Evolutionary conservation across 768 basidiomycete genomes (phyloP).

Genomic region (Lentinula boryana): DNA sequence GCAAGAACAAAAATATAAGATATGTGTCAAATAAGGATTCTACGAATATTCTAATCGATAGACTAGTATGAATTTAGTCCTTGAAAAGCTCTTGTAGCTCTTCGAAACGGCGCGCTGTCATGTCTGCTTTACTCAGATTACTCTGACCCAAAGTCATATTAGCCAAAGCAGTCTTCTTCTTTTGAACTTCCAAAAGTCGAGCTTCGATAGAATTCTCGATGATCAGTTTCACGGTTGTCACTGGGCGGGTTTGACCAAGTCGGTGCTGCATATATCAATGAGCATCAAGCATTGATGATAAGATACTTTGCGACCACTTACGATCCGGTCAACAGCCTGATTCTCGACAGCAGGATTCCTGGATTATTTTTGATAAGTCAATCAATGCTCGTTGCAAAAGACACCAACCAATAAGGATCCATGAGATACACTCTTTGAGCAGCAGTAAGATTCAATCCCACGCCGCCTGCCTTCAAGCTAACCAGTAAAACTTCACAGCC

Average conservation of each 20-base stretch:
- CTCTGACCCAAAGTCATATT: conserved; percentile 87
- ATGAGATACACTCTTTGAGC: conserved; percentile 93
- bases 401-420: conserved; percentile 87
- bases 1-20: background rate
- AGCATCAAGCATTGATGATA: conserved; percentile 1
- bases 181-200: conserved; percentile 87
- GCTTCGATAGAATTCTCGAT: conserved; percentile 94
- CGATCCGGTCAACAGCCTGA: conserved; percentile 96
- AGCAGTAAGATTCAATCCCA: conserved; percentile 92
- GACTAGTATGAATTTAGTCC: conserved; percentile 11
- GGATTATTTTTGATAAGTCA: conserved; percentile 4
- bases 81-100: conserved; percentile 78
- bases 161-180: conserved; percentile 90
- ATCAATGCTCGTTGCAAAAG: conserved; percentile 1
- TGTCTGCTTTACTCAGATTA: conserved; percentile 77
- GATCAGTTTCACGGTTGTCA: conserved; percentile 88
- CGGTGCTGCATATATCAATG: conserved; percentile 61
- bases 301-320: conserved; percentile 31
- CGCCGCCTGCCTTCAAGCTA: conserved; percentile 94
- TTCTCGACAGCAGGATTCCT: conserved; percentile 98
- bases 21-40: background rate
- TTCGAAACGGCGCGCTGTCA: conserved; percentile 82
- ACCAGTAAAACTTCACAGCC: conserved; percentile 91
- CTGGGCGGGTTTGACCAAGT: conserved; percentile 88
- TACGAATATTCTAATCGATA: background rate